Base-by-base conservation (phyloP, 345 rosid species). In the Citrus unshiu region DNA sequence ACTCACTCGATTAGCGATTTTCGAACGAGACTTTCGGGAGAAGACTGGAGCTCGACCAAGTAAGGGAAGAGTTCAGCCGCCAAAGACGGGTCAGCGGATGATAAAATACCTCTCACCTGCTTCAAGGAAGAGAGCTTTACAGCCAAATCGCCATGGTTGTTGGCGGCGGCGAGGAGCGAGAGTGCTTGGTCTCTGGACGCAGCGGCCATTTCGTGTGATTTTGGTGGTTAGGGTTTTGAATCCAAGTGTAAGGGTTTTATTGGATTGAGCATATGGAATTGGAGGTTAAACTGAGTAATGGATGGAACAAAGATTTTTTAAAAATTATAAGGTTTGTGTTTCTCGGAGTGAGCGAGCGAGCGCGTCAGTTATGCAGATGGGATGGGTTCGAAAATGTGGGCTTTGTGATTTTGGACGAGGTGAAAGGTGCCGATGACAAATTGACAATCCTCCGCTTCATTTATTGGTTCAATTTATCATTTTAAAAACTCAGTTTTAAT, bases 81-180 rank as follows among this genome's bases (percentile, higher is more conserved):
- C 22, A 85, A 83, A 68, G 97, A 83, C 57, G 95, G 86, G 57
- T 89, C 93, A 74, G 87, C 74, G 61, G 98, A 88, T 43, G 87
- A 85, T 29, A 95, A 80, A 37, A 95, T 84, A 81, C 89, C 94
- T 73, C 82, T 95, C 78, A 90, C 93, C 87, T 95, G 99, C 74
- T 85, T 88, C 9, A 95, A 84, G 66, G 99, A 95, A 34, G 98
- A 93, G 39, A 95, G 90, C 92, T 91, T 95, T 32, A 93, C 97
- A 5, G 92, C 90, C 87, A 95, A 87, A 87, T 91, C 97, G 77
- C 92, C 84, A 59, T 93, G 99, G 88, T 84, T 87, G 78, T 87
- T 89, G 24, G 95, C 95, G 12, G 97, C 96, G 68, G 91, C 83
- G 75, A 93, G 93, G 78, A 95, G 98, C 68, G 94, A 85, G 64